Evolutionary conservation across 1,284 basidiomycete species (phyloP).

Genomic region (Phylloporus gajari): DNA sequence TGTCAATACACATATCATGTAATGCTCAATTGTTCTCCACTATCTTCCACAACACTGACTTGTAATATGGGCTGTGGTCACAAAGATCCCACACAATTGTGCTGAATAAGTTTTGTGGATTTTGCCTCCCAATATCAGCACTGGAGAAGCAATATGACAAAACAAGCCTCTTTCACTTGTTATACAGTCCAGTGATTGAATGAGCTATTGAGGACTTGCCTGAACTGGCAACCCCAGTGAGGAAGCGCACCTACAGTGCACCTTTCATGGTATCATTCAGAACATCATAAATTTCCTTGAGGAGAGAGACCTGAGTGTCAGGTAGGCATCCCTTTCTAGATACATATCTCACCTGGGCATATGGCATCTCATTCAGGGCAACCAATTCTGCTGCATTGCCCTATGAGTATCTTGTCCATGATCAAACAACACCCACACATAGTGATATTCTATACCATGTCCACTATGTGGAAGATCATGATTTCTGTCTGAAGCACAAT

Average conservation of each 20-base stretch:
- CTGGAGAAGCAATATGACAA: not conserved
- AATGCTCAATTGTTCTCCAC: constrained; percentile 11
- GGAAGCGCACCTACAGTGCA: too few species aligned
- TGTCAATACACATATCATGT: constrained; percentile 1
- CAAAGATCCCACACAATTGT: not conserved
- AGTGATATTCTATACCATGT: not conserved
- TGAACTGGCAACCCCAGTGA: too few species aligned
- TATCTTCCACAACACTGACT: not conserved
- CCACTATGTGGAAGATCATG: not conserved
- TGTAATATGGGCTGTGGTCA: constrained; percentile 1
- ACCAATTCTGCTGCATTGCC: not conserved
- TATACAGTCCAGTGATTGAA: too few species aligned
- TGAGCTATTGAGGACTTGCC: too few species aligned
- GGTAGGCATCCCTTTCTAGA: not conserved
- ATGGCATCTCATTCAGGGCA: not conserved
- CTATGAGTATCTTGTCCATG: not conserved
- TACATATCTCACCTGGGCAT: not conserved
- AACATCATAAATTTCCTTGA: not conserved
- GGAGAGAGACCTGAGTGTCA: constrained; percentile 1
- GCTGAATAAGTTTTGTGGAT: not conserved
- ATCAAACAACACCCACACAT: not conserved
- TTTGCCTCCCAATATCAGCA: too few species aligned
- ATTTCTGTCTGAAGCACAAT: not conserved
- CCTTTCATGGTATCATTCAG: not conserved
- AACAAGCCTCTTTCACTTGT: not conserved